Evolutionary conservation across 352 stramenopile species (phyloP).

Genomic region (Pseudoperonospora humuli): DNA sequence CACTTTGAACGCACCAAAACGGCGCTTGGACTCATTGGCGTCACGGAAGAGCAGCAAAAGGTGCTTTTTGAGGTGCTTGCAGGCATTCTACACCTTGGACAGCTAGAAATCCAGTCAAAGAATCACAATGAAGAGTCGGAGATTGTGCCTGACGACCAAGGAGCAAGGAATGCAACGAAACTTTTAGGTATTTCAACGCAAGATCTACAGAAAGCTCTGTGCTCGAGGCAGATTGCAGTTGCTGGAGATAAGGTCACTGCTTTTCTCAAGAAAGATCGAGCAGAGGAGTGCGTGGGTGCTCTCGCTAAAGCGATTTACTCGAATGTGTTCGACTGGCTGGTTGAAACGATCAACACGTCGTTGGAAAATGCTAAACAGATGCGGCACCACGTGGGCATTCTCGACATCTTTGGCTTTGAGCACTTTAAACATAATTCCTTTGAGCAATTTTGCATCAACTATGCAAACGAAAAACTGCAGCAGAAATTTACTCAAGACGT

Average conservation of each 20-base stretch:
- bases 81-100: constrained; percentile 94
- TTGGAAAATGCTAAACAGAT: constrained; percentile 52
- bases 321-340: constrained; percentile 95
- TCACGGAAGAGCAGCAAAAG: constrained; percentile 43
- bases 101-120: constrained; percentile 87
- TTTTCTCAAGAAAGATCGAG: constrained; percentile 82
- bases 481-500: constrained; percentile 89
- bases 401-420: constrained; percentile 94
- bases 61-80: constrained; percentile 71
- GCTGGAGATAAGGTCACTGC: constrained; percentile 61
- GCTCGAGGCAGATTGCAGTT: constrained; percentile 73
- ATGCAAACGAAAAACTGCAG: constrained; percentile 89
- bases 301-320: constrained; percentile 95
- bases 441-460: constrained; percentile 92
- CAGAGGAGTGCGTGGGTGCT: constrained; percentile 88
- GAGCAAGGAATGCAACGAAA: constrained; percentile 30
- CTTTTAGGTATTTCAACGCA: constrained; percentile 46
- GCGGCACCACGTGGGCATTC: constrained; percentile 74
- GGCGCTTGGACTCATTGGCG: constrained; percentile 56
- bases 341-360: constrained; percentile 80
- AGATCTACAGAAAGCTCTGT: constrained; percentile 61
- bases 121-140: constrained; percentile 68
- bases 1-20: constrained; percentile 66
- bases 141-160: constrained; percentile 31
- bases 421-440: constrained; percentile 92